Evolutionary conservation across 345 rosid genomes (phyloP).

Genomic region (Eucalyptus tenuipes): DNA sequence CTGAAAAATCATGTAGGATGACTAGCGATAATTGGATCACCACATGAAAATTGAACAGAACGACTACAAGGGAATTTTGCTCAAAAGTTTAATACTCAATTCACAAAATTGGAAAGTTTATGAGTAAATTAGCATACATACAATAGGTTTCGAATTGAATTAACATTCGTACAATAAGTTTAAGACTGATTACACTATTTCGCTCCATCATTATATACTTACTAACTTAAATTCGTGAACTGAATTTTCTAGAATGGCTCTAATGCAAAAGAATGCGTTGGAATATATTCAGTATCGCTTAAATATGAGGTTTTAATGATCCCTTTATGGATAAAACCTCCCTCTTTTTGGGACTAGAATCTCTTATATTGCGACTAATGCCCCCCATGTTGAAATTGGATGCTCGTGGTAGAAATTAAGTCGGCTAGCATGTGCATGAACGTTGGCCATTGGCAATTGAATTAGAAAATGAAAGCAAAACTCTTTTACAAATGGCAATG

Average conservation of each 20-base stretch:
- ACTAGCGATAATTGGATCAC: neutral
- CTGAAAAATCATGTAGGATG: neutral
- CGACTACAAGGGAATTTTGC: neutral
- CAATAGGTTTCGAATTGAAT: fast-evolving
- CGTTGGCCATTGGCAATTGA: neutral
- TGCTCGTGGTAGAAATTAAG: neutral
- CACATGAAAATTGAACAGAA: neutral
- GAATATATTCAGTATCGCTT: fast-evolving
- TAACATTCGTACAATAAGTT: neutral
- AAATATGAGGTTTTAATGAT: neutral
- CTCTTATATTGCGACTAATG: neutral
- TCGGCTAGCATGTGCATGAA: neutral
- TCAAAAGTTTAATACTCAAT: neutral
- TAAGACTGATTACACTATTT: neutral
- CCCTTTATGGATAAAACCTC: neutral
- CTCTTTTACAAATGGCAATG: neutral
- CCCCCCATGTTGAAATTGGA: neutral
- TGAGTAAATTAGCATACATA: neutral
- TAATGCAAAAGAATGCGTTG: neutral
- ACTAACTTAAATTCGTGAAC: neutral
- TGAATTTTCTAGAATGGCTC: neutral
- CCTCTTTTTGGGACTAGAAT: neutral
- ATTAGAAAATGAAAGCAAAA: neutral
- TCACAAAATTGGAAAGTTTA: neutral
- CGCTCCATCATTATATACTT: neutral